Percentiles rank a stretch among this genome's conserved stretches.
Evolutionary conservation across 805 yeast genomes (phyloP).

Genomic region (Ogataea paradorogensis): DNA sequence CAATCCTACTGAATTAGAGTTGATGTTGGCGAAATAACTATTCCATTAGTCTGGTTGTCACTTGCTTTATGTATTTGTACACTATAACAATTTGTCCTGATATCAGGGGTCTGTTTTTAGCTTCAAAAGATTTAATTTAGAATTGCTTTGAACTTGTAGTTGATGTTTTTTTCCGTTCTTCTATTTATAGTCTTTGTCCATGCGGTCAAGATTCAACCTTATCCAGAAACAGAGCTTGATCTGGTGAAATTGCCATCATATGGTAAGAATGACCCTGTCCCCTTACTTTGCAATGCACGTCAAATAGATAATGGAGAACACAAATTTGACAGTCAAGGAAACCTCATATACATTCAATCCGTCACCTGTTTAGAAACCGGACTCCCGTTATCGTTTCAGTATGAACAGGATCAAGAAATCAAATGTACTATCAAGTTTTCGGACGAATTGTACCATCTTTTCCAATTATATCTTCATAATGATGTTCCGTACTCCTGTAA

Average conservation of each 20-base stretch:
- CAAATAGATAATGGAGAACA: conserved; percentile 78
- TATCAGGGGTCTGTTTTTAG: conserved; percentile 1
- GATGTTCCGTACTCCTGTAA: conserved; percentile 75
- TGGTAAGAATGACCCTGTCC: conserved; percentile 39
- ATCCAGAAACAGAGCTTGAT: conserved; percentile 25
- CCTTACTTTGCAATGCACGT: conserved; percentile 60
- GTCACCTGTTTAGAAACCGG: conserved; percentile 67
- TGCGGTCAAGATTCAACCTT: conserved; percentile 24
- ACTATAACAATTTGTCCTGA: not conserved
- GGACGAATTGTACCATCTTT: conserved; percentile 67
- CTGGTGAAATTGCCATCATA: conserved; percentile 17
- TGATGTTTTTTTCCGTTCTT: conserved; percentile 2
- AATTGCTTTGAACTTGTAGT: not conserved
- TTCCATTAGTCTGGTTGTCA: too few species aligned
- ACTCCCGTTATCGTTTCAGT: conserved; percentile 53
- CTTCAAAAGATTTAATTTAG: not conserved
- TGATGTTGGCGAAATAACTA: conserved; percentile 8
- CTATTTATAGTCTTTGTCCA: not conserved
- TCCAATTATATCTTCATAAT: conserved; percentile 73
- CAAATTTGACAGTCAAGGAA: conserved; percentile 57
- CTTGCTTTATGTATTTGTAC: conserved; percentile 13
- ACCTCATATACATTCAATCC: conserved; percentile 55
- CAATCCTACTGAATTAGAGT: conserved; percentile 10
- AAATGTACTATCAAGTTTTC: conserved; percentile 60
- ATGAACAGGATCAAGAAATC: conserved; percentile 48